Conservation (phyloP, 2,329 filamentous ascomycete species). For the Intubia oerlemansii region DNA sequence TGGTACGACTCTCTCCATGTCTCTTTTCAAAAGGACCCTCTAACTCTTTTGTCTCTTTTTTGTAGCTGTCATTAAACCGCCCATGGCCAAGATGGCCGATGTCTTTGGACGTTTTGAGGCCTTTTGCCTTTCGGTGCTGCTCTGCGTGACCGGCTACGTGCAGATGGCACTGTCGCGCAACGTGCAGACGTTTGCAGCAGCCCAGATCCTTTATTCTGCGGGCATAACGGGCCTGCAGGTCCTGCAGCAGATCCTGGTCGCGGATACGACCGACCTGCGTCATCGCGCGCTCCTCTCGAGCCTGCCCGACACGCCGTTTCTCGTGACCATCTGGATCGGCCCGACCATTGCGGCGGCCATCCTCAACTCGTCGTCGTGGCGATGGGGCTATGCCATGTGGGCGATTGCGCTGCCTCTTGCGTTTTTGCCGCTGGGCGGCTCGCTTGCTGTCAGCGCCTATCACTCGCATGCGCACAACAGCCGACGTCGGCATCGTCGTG, state of each 20-base stretch:
- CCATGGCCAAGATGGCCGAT: constrained; percentile 38
- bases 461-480: constrained; percentile 3
- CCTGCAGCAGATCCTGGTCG: constrained; percentile 41
- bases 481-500: constrained; percentile 16
- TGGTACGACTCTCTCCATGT: constrained; percentile 15
- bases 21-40: background rate
- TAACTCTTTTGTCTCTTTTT: constrained; percentile 1
- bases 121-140: constrained; percentile 28
- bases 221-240: constrained; percentile 25
- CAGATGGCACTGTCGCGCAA: constrained; percentile 32
- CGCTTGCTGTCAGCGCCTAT: constrained; percentile 24
- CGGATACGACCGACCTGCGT: constrained; percentile 36
- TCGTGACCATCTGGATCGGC: constrained; percentile 39
- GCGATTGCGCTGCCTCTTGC: constrained; percentile 33
- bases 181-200: constrained; percentile 27
- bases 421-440: constrained; percentile 30
- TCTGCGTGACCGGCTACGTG: constrained; percentile 34
- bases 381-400: constrained; percentile 44
- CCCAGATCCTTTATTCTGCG: constrained; percentile 39
- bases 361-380: constrained; percentile 26
- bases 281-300: constrained; percentile 38
- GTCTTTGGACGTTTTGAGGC: constrained; percentile 40
- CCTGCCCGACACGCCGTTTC: constrained; percentile 35
- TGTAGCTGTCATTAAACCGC: constrained; percentile 33
- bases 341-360: constrained; percentile 27